phyloP scores from a whole-genome alignment of 352 stramenopile genomes.

The Phytopythium cucurbitacearum region DNA sequence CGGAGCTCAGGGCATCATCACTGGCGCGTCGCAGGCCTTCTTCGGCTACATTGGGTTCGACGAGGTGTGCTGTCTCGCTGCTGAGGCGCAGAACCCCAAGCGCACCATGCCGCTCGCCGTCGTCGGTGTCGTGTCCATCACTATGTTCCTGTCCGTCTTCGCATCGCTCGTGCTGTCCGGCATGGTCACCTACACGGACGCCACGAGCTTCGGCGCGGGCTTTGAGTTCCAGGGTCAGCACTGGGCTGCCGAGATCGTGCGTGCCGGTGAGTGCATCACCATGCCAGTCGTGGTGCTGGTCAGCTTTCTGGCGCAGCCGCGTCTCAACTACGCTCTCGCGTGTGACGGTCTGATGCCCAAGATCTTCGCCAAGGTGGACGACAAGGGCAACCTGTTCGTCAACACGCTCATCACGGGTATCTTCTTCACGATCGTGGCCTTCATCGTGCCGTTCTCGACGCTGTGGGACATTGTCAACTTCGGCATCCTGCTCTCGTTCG shows the following conservation, averaged over 20 bases:
- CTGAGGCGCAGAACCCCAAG: conserved; percentile 71
- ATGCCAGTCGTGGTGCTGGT: conserved; percentile 94
- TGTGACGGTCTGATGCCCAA: conserved; percentile 91
- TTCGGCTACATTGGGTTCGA: conserved; percentile 96
- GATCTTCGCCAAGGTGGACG: conserved; percentile 86
- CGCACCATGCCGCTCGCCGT: conserved; percentile 80
- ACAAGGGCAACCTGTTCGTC: conserved; percentile 76
- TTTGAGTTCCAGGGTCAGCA: conserved; percentile 34
- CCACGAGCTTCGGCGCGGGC: conserved; percentile 28
- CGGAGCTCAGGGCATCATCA: conserved; percentile 63
- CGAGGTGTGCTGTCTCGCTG: conserved; percentile 90
- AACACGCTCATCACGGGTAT: conserved; percentile 67
- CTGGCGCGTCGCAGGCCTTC: conserved; percentile 83
- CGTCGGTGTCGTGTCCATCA: conserved; percentile 71
- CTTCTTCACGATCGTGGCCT: conserved; percentile 63
- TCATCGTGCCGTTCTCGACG: conserved; percentile 70
- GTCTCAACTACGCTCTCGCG: conserved; percentile 90
- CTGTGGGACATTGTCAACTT: conserved; percentile 89
- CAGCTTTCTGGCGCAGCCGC: conserved; percentile 90
- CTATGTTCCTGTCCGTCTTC: conserved; percentile 69
- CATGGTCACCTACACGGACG: conserved; percentile 40
- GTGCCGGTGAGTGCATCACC: conserved; percentile 64
- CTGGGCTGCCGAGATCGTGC: conserved; percentile 51
- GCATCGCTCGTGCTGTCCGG: conserved; percentile 86
- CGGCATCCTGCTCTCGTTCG: conserved; percentile 87